Base-by-base conservation (phyloP, 257 asterid genomes). In the Nicotiana obtusifolia region DNA sequence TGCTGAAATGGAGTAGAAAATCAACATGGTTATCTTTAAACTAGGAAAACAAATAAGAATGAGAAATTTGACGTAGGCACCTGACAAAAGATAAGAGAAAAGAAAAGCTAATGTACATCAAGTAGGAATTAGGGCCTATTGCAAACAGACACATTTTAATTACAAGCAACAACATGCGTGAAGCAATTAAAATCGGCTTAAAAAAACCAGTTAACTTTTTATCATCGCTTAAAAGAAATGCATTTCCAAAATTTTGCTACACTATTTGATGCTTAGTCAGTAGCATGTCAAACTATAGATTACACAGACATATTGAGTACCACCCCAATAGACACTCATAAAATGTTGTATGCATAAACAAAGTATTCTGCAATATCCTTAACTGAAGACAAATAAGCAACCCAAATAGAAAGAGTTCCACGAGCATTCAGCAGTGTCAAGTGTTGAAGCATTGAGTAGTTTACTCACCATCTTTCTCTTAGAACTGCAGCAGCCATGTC, bases 401-500 rank as follows among this genome's bases (percentile, higher is more conserved):
- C 33, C 57, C 54, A 67, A 28, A 78, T 52, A 76, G 1, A 4
- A 59, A 37, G 3, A 78, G 41, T 8, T 28, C 19, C 30, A 13
- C 1, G 75, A 22, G 30, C 9, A 47, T 28, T 14, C 10, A 26
- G 7, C 60, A 9, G 24, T 52, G 44, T 44, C 4, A 64, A 56
- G 49, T n/a, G 28, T 49, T 66, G 17, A 5, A 61, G 82, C 77
- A 24, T 33, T 65, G 31, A 35, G 28, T n/a, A 44, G 31, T 84
- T 62, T 71, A 88, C 98, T 92, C 65, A 93, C 97, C 53, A 91
- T 89, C 81, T 84, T 89, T 83, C 91, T 92, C 81, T 83, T 82
- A 47, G 86, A 85, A 82, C 78, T 82, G 77, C 87, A 68, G 75
- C 84, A 68, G 53, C 76, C 84, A 71, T 86, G n/a, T 84, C 83